Base-by-base conservation (phyloP, 352 stramenopile genomes). In the Bremia lactucae region DNA sequence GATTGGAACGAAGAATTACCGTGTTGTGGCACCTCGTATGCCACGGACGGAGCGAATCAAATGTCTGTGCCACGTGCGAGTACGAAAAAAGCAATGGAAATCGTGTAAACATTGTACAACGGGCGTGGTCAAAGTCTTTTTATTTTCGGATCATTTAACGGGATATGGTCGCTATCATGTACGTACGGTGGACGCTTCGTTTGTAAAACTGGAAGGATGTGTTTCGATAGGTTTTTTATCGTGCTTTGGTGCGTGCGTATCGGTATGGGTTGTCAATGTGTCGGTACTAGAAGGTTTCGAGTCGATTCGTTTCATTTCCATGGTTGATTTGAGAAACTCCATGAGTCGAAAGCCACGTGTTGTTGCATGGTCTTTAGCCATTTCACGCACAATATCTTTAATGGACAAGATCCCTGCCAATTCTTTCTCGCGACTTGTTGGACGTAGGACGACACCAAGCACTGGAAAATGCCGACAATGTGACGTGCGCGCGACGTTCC, bases 321-420 rank as follows among this genome's bases (percentile, higher is more conserved):
- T 59, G 42, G 64, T 84, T 10, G 78, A 81, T 64, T 91, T 91
- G 46, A 91, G 76, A 35, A 87, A 91, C 35, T 91, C 78, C 62
- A 91, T 83, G 10, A 91, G 62, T 9, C 78, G 74, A 45, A 87
- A 91, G 16, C 75, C 78, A 4, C 64, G 72, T 13, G 68, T 79
- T 7, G 72, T 75, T 45, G 83, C 58, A 44, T 86, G 59, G 41
- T 78, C 75, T 49, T 86, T 84, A 11, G 72, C 86, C 43, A 91
- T 87, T 59, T 91, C 79, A 6, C 72, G 73, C 21, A 91, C 76
- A 43, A 91, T 82, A 44, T 91, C 79, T 55, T 91, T 91, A 52
- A 91, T 83, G 18, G 73, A 87, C 31, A 91, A 47, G 29, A 91
- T 72, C 21, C 79, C 79, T 1, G 74, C 79, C 25, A 91, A 68